These are phyloP conservation scores for Calycina marina DNA, from an alignment of 2,329 filamentous ascomycete species.

Conservation along the genomic window DNA sequence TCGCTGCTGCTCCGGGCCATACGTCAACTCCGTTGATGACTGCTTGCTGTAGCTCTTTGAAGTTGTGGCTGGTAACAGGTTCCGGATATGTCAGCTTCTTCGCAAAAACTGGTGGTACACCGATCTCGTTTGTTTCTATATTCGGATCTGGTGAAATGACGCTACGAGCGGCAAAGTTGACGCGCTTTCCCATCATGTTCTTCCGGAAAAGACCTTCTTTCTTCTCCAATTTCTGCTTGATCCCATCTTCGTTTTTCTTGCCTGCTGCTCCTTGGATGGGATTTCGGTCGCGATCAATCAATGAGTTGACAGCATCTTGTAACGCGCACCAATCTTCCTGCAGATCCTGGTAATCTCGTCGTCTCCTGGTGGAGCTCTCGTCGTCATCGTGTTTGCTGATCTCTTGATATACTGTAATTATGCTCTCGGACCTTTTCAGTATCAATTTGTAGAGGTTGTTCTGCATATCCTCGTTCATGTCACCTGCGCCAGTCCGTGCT, in stretches of 20 bases:
- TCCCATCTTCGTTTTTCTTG: constrained; percentile 73
- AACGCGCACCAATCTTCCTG: constrained; percentile 71
- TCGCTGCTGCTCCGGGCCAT: constrained; percentile 87
- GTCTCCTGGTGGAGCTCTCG: constrained; percentile 23
- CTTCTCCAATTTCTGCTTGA: constrained; percentile 96
- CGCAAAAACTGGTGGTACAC: constrained; percentile 94
- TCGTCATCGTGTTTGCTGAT: constrained; percentile 26
- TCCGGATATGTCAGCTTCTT: constrained; percentile 93
- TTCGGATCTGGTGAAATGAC: constrained; percentile 98
- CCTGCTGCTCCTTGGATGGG: constrained; percentile 66
- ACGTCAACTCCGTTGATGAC: constrained; percentile 89
- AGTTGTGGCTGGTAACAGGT: constrained; percentile 94
- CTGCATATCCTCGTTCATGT: constrained; percentile 77
- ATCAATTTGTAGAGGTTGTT: constrained; percentile 82
- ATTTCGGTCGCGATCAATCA: constrained; percentile 82
- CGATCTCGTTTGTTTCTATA: constrained; percentile 97
- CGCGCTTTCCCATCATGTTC: constrained; percentile 97
- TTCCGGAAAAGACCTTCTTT: constrained; percentile 97
- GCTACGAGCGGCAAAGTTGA: constrained; percentile 93
- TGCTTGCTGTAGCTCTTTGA: constrained; percentile 86
- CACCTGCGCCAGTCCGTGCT: constrained; percentile 62
- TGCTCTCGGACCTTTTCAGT: constrained; percentile 56
- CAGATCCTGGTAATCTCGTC: constrained; percentile 57
- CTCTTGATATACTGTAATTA: constrained; percentile 61
- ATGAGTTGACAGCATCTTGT: constrained; percentile 81